These are phyloP conservation scores for Sporormia fimetaria DNA, from an alignment of 495 filamentous ascomycete genomes.

Conservation along the genomic window DNA sequence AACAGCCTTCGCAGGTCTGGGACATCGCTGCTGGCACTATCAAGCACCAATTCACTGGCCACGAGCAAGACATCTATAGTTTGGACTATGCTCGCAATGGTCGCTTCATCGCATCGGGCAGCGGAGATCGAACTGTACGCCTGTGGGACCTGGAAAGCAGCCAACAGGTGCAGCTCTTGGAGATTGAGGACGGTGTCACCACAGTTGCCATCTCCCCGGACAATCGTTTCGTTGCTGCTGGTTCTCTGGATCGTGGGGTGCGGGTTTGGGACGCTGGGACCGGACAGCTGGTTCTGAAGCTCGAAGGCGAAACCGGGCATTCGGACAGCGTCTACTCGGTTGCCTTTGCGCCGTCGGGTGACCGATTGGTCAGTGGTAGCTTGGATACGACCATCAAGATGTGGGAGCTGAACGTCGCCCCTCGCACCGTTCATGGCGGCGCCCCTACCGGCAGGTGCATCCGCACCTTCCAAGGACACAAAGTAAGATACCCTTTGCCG, in stretches of 20 bases:
- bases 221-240: constrained; percentile 35
- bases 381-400: constrained; percentile 39
- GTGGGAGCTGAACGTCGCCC: constrained; percentile 32
- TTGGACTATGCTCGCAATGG: constrained; percentile 36
- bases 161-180: constrained; percentile 27
- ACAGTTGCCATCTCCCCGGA: constrained; percentile 37
- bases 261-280: constrained; percentile 34
- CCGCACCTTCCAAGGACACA: constrained; percentile 36
- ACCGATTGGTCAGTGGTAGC: constrained; percentile 32
- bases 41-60: constrained; percentile 33
- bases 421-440: constrained; percentile 21
- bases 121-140: constrained; percentile 35
- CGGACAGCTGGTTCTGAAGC: constrained; percentile 29
- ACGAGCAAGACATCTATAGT: constrained; percentile 38
- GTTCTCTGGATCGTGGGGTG: constrained; percentile 36
- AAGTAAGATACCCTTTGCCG: constrained; percentile 17
- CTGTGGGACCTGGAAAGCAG: constrained; percentile 34
- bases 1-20: constrained; percentile 32
- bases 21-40: constrained; percentile 31
- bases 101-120: constrained; percentile 35
- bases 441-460: constrained; percentile 32
- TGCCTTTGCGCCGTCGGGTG: constrained; percentile 32
- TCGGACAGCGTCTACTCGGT: constrained; percentile 36
- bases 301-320: constrained; percentile 36
- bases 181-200: constrained; percentile 37